Base-by-base conservation (phyloP, 352 stramenopile species). In the Pythium dissimile region DNA sequence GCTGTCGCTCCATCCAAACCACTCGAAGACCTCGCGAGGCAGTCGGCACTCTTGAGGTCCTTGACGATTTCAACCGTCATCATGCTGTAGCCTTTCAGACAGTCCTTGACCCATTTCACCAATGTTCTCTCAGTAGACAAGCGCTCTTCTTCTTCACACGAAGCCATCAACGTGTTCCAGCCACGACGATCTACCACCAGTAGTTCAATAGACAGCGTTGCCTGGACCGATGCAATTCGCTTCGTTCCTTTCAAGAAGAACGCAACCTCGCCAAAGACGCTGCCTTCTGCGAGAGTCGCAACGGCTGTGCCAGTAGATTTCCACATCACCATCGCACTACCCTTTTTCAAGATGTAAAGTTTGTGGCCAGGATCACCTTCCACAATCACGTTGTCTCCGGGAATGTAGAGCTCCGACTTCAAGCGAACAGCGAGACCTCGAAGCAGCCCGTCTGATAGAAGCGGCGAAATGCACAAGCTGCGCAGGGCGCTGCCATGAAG, bases 1-100 rank as follows among this genome's bases (percentile, higher is more conserved):
- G 32, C 26, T 13, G 32, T 21, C 3, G 37, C 27, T 2, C 16
- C 9, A 32, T 48, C 21, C 0, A 50, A 11, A 7, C 12, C 39
- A 6, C 11, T 15, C 11, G 52, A 45, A 0, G 39, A 37, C 6
- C n/a, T 43, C 2, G 52, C 31, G 15, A 51, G 32, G 5, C 28
- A 26, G 21, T 37, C 55, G 3, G 43, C 37, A 13, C 27, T 48
- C 45, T 83, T 85, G 54, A 88, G 83, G 37, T 86, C 72, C 59
- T 89, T 87, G 13, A 88, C 73, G 28, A 85, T 85, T 41, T 86
- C 75, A 12, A 89, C 73, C 0, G 77, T 84, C 73, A 87, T 86
- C 48, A 84, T 60, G 44, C 85, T 88, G 63, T 89, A 89, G 21
- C 71, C 73, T 42, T 84, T 83, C 3, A 89, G 58, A 44, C 79